These are phyloP conservation scores for Cordyceps militaris DNA, from an alignment of 2,329 filamentous ascomycete genomes.

Conservation along the genomic window DNA sequence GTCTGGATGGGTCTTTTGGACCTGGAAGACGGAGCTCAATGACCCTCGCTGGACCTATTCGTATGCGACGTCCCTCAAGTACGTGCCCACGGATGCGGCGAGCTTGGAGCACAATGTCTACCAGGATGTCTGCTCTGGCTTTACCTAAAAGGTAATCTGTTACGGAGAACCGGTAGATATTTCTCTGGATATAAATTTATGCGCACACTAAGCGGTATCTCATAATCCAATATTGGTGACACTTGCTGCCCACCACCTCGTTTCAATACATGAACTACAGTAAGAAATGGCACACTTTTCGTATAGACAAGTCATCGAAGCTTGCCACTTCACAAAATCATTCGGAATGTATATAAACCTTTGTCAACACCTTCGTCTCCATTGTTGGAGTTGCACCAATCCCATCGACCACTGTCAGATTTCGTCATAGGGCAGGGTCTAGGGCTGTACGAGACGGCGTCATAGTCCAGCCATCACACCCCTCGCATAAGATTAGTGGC, in stretches of 20 bases:
- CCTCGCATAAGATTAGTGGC: not conserved
- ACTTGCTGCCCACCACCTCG: no score
- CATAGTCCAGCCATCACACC: not conserved
- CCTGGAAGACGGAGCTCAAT: conserved; percentile 42
- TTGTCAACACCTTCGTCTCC: no score
- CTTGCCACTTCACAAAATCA: no score
- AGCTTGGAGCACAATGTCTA: conserved; percentile 21
- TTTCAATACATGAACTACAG: no score
- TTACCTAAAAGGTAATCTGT: not conserved
- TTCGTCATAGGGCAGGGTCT: not conserved
- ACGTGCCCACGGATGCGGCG: conserved; percentile 20
- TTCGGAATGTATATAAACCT: no score
- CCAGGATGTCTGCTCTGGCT: conserved; percentile 20
- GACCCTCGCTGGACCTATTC: conserved; percentile 27
- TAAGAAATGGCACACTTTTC: no score
- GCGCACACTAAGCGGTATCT: no score
- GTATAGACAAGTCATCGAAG: no score
- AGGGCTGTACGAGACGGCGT: not conserved
- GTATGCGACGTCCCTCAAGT: conserved; percentile 17
- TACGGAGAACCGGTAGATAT: not conserved
- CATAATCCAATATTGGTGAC: no score
- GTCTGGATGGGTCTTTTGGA: conserved; percentile 53
- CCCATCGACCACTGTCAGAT: not conserved
- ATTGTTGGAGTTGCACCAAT: no score
- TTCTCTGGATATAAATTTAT: no score